Conservation (phyloP, 345 rosid species). For the Salix brachista region DNA sequence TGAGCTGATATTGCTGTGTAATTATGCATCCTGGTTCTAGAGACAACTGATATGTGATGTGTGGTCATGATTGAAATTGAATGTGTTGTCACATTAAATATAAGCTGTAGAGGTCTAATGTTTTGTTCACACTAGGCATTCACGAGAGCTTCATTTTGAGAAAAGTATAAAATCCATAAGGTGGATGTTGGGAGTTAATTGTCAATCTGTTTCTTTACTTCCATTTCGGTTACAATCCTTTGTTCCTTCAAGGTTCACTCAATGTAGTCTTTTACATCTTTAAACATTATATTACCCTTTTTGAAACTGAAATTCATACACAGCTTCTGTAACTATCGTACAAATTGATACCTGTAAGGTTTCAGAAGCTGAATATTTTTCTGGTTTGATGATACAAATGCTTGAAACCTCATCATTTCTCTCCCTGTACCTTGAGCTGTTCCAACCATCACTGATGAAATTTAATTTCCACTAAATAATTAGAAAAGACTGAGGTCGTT, state of each 20-base stretch:
- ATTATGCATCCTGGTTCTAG: conserved; percentile 1
- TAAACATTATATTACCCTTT: not conserved
- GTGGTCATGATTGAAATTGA: not conserved
- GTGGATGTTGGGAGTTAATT: not conserved
- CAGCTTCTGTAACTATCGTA: not conserved
- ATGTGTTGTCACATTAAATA: not conserved
- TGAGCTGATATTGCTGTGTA: conserved; percentile 2
- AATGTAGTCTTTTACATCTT: not conserved
- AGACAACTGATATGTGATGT: not conserved
- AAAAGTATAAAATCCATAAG: not conserved
- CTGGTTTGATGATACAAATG: not conserved
- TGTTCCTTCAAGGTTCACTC: not conserved
- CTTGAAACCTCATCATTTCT: conserved; percentile 1
- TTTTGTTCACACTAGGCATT: not conserved
- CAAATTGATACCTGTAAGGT: not conserved
- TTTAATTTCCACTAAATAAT: not conserved
- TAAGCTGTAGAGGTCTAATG: not conserved
- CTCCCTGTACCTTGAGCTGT: conserved; percentile 6
- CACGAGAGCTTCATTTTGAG: not conserved
- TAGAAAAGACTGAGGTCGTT: not conserved
- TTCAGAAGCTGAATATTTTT: not conserved
- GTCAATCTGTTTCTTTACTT: not conserved
- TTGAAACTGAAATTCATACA: not conserved
- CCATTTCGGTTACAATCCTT: not conserved
- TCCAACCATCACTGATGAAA: not conserved